Percentiles rank a stretch among this genome's conserved stretches.
Evolutionary conservation across 257 asterid genomes (phyloP).

Genomic region (Paraleonurus japonicus): DNA sequence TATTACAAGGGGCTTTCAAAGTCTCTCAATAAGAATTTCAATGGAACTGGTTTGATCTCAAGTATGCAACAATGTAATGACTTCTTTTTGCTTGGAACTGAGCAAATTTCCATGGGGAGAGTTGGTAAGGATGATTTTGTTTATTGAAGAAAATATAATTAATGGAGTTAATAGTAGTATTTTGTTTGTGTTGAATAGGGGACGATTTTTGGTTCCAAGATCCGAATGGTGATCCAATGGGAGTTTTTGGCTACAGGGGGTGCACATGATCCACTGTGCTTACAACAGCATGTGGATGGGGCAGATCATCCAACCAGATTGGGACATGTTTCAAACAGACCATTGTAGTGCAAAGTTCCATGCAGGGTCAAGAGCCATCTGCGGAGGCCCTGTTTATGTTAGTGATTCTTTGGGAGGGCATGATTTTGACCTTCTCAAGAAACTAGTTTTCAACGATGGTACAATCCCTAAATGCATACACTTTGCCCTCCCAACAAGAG

Average conservation of each 20-base stretch:
- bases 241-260: conserved; percentile 85
- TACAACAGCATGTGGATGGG: conserved; percentile 91
- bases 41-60: conserved; percentile 61
- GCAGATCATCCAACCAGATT: conserved; percentile 74
- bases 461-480: conserved; percentile 64
- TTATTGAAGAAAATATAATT: too few species aligned
- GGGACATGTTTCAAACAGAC: conserved; percentile 86
- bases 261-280: conserved; percentile 88
- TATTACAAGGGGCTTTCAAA: conserved; percentile 63
- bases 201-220: conserved; percentile 91
- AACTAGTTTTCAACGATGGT: conserved; percentile 59
- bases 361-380: conserved; percentile 78
- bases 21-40: conserved; percentile 65
- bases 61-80: conserved; percentile 88
- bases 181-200: conserved; percentile 29
- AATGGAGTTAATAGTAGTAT: too few species aligned
- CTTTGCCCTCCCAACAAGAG: conserved; percentile 79
- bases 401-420: conserved; percentile 77
- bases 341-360: conserved; percentile 72
- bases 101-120: conserved; percentile 73
- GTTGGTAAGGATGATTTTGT: conserved; percentile 76
- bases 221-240: conserved; percentile 77
- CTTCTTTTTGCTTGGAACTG: conserved; percentile 69
- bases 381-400: conserved; percentile 77
- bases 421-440: conserved; percentile 57